Percentiles rank a stretch among this genome's conserved stretches.
Conservation (phyloP, 495 filamentous ascomycete genomes). For the Daldinia grandis region DNA sequence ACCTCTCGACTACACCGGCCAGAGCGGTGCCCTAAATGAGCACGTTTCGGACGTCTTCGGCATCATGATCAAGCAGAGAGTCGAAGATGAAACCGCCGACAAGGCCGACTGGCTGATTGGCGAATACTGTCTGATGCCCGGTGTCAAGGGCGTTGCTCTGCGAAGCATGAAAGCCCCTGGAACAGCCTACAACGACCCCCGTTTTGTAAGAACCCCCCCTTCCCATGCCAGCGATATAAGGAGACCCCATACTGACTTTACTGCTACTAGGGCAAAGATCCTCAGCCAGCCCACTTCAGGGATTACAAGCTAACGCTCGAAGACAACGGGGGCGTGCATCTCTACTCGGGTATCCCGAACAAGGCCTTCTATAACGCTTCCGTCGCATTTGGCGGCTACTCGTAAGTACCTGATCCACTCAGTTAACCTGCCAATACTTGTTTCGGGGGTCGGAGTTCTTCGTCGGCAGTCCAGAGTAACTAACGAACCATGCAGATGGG, state of each 20-base stretch:
- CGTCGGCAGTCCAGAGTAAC: background rate
- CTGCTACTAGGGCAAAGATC: constrained; percentile 53
- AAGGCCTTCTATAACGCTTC: constrained; percentile 59
- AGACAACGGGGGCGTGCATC: constrained; percentile 61
- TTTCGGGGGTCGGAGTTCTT: background rate
- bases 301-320: constrained; percentile 46
- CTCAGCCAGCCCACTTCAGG: constrained; percentile 53
- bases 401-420: constrained; percentile 30
- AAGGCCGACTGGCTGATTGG: constrained; percentile 63
- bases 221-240: constrained; percentile 20
- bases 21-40: constrained; percentile 62
- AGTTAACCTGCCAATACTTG: background rate
- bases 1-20: constrained; percentile 52
- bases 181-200: constrained; percentile 57
- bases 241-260: constrained; percentile 8
- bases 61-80: constrained; percentile 62
- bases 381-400: constrained; percentile 56
- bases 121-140: constrained; percentile 55
- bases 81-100: constrained; percentile 52
- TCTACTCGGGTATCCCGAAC: constrained; percentile 64
- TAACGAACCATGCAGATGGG: constrained; percentile 47
- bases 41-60: constrained; percentile 62
- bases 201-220: constrained; percentile 46
- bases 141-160: constrained; percentile 55
- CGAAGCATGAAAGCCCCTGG: constrained; percentile 61